Evolutionary conservation across 495 filamentous ascomycete genomes (phyloP).

Genomic region (Bombardia bombarda): DNA sequence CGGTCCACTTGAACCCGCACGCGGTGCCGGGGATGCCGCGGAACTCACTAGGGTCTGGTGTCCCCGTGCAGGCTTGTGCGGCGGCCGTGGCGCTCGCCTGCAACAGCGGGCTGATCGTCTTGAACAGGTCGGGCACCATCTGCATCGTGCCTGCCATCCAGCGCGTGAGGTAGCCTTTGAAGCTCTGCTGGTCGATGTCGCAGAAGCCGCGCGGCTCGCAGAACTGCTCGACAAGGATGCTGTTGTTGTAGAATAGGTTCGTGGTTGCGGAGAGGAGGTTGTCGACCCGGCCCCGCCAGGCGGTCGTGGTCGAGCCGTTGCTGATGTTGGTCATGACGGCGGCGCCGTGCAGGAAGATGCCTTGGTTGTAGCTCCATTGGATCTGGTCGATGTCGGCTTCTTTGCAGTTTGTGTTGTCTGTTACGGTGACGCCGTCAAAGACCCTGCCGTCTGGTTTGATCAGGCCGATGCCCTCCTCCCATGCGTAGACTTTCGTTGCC

Average conservation of each 20-base stretch:
- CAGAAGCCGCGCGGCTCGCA: slow-evolving; percentile 62
- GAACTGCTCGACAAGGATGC: slow-evolving; percentile 57
- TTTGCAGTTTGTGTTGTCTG: slow-evolving; percentile 37
- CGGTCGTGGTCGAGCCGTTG: slow-evolving; percentile 20
- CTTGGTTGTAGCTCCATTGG: slow-evolving; percentile 74
- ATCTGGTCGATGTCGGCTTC: slow-evolving; percentile 48
- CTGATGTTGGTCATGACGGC: slow-evolving; percentile 73
- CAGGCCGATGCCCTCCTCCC: slow-evolving; percentile 53
- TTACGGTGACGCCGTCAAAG: slow-evolving; percentile 57
- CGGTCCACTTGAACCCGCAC: slow-evolving; percentile 46
- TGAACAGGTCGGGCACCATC: slow-evolving; percentile 55
- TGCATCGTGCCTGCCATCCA: slow-evolving; percentile 61
- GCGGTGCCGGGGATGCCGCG: slow-evolving; percentile 41
- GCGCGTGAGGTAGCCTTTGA: slow-evolving; percentile 67
- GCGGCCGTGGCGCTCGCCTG: slow-evolving; percentile 52
- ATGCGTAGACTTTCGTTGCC: slow-evolving; percentile 65
- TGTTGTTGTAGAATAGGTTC: slow-evolving; percentile 50
- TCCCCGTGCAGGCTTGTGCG: slow-evolving; percentile 54
- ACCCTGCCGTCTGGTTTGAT: slow-evolving; percentile 54
- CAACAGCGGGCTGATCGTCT: slow-evolving; percentile 50
- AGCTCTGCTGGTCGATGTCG: slow-evolving; percentile 61
- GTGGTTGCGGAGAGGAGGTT: slow-evolving; percentile 46
- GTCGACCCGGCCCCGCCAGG: slow-evolving; percentile 50
- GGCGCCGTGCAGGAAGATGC: slow-evolving; percentile 63
- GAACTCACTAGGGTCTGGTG: slow-evolving; percentile 32